Base-by-base conservation (phyloP, 768 basidiomycete species). In the Collybia nuda region DNA sequence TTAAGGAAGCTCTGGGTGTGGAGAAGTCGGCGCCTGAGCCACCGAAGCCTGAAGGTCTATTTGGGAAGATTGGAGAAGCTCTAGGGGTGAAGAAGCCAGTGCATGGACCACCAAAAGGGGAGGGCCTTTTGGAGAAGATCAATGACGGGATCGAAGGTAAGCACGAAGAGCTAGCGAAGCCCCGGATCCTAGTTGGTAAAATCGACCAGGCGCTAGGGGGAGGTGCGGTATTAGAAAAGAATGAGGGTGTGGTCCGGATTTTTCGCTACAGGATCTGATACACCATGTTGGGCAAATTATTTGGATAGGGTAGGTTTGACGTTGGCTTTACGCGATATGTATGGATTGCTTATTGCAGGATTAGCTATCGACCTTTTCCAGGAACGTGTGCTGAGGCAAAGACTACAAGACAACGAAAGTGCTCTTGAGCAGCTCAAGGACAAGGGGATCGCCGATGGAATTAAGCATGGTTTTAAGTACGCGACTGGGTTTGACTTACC, bases 321-420 rank as follows among this genome's bases (percentile, higher is more conserved):
- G 5, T 2, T 12, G 8, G 41, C 56, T 43, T 22, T 18, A 36
- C 17, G 5, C 37, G 29, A 2, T 35, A 39, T 22, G 21, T 12
- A 24, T 15, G 32, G 15, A 42, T 22, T 41, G 19, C 14, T 40
- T 11, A 47, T 12, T 40, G 12, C 11, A 21, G 39, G 24, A 47
- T n/a, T 50, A 73, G 72, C 66, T 15, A 67, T 76, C 44, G 72
- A 75, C 53, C 67, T 67, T 32, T 65, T 74, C 15, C 73, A 76
- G 53, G 69, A 75, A 55, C 71, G 74, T 56, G 59, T 73, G 24
- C 55, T 76, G 28, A 61, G 64, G 28, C 48, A 66, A 46, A 73
- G 73, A 11, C 54, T 59, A 36, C 74, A 76, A 59, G 57, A 62
- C 17, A 59, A 74, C 53, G 74, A 76, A 56, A 59, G 63, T 17